Evolutionary conservation across 2,329 filamentous ascomycete species (phyloP).

Genomic region (Thelonectria olida): DNA sequence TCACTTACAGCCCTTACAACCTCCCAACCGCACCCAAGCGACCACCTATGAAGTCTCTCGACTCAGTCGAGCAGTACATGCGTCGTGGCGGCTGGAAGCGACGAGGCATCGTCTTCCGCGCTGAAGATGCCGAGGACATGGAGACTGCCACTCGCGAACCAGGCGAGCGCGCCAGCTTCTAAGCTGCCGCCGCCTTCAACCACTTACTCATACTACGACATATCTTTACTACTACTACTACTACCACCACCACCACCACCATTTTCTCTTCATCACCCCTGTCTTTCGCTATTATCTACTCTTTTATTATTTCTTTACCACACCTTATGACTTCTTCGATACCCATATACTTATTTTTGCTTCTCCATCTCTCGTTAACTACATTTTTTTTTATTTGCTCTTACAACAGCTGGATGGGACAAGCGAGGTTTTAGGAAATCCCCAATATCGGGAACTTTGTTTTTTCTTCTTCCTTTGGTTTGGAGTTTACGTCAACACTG

Average conservation of each 20-base stretch:
- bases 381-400: slow-evolving; percentile 24
- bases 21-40: slow-evolving; percentile 41
- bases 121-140: slow-evolving; percentile 47
- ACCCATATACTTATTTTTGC: slow-evolving; percentile 29
- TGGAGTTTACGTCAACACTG: slow-evolving; percentile 13
- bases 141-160: slow-evolving; percentile 30
- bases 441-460: slow-evolving; percentile 4
- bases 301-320: slow-evolving; percentile 8
- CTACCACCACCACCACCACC: slow-evolving; percentile 5
- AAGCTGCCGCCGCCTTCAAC: too few relatives aligned
- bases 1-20: slow-evolving; percentile 49
- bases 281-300: not conserved
- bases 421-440: slow-evolving; percentile 4
- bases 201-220: too few relatives aligned
- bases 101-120: slow-evolving; percentile 52
- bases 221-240: not conserved
- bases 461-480: slow-evolving; percentile 6
- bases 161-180: slow-evolving; percentile 37
- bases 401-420: too few relatives aligned
- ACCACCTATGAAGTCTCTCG: slow-evolving; percentile 50
- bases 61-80: slow-evolving; percentile 53
- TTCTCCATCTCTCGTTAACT: slow-evolving; percentile 23
- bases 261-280: not conserved
- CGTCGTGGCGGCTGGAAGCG: slow-evolving; percentile 57
- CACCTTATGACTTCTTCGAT: slow-evolving; percentile 37